phyloP scores from a whole-genome alignment of 139 green algal species.

The Closterium sp. region DNA sequence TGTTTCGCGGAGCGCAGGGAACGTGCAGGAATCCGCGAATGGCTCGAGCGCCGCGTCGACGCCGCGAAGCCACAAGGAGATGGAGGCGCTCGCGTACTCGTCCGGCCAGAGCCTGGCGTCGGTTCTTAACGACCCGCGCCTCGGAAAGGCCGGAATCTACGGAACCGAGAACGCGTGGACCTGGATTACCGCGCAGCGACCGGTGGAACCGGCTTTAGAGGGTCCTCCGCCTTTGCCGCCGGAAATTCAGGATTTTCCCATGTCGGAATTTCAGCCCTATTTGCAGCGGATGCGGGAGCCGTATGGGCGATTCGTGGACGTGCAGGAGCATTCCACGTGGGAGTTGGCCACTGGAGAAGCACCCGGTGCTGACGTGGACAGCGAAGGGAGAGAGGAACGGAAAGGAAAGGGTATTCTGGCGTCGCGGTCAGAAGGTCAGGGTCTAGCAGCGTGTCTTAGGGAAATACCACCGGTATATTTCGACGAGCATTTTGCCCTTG shows the following conservation, averaged over 20 bases:
- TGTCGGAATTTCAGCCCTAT: conserved; percentile 40
- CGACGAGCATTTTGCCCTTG: conserved; percentile 49
- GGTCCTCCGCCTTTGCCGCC: conserved; percentile 23
- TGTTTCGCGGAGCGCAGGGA: background rate
- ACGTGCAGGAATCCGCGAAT: background rate
- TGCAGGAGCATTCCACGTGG: conserved; percentile 29
- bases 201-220: background rate
- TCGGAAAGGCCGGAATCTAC: conserved; percentile 27
- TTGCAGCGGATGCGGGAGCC: conserved; percentile 10
- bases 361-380: background rate
- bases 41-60: background rate
- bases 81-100: background rate
- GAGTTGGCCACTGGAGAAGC: background rate
- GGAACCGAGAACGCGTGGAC: conserved; percentile 14
- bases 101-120: conserved; percentile 39
- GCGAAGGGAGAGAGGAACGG: background rate
- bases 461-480: conserved; percentile 52
- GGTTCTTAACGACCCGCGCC: conserved; percentile 41
- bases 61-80: background rate
- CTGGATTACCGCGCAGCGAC: background rate
- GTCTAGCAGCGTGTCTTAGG: conserved; percentile 39
- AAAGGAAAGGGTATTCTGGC: background rate
- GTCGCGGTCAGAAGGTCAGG: conserved; percentile 23
- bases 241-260: conserved; percentile 39
- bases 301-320: conserved; percentile 42